Percentiles rank a stretch among this genome's conserved stretches.
These are phyloP conservation scores for Lippia alba DNA, from an alignment of 305 asterid genomes.

Conservation along the genomic window DNA sequence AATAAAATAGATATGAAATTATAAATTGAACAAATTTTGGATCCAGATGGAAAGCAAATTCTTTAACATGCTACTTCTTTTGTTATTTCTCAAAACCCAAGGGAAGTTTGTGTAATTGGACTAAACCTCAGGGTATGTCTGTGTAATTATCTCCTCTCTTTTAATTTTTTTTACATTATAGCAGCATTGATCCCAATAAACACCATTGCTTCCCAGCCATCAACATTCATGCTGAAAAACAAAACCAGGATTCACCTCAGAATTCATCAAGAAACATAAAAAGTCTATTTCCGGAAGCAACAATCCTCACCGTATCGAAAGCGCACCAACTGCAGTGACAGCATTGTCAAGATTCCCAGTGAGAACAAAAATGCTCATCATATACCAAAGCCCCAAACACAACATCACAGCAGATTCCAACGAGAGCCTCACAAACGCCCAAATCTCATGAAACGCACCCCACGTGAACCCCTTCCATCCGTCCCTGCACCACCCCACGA, in stretches of 20 bases:
- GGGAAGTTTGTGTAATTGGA: too few relatives aligned
- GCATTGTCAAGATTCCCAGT: constrained; percentile 51
- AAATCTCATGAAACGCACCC: constrained; percentile 46
- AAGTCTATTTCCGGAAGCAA: background rate
- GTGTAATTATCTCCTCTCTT: background rate
- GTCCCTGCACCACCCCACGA: constrained; percentile 50
- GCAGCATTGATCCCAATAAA: constrained; percentile 43
- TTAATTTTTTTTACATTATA: constrained; percentile 30
- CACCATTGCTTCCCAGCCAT: constrained; percentile 41
- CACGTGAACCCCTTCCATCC: constrained; percentile 51
- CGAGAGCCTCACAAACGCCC: constrained; percentile 55
- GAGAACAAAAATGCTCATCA: constrained; percentile 45
- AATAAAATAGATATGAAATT: too few relatives aligned
- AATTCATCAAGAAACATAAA: constrained; percentile 28
- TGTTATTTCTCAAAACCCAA: too few relatives aligned
- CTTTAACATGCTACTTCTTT: too few relatives aligned
- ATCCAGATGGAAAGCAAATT: too few relatives aligned
- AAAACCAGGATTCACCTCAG: constrained; percentile 12
- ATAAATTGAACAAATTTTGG: too few relatives aligned
- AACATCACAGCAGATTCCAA: constrained; percentile 52
- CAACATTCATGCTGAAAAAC: constrained; percentile 22
- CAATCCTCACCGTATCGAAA: constrained; percentile 43
- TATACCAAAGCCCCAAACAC: constrained; percentile 51
- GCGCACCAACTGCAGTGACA: constrained; percentile 53
- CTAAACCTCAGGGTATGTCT: too few relatives aligned